These are phyloP conservation scores for Candida sakaeoensis DNA, from an alignment of 805 yeast species.

Conservation along the genomic window DNA sequence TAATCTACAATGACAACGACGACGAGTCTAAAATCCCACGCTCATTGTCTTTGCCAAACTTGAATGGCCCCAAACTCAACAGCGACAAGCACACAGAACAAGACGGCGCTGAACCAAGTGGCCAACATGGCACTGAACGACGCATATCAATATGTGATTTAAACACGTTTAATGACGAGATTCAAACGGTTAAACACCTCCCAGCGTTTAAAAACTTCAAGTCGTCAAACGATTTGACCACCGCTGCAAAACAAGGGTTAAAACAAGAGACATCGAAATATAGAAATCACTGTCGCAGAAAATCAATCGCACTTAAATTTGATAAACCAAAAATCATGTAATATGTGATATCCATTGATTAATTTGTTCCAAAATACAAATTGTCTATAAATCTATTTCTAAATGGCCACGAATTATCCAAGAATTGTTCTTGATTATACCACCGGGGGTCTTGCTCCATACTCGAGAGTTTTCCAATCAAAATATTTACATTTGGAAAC, in stretches of 20 bases:
- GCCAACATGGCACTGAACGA: conserved; percentile 4
- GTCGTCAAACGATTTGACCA: neutral
- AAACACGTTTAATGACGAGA: conserved; percentile 11
- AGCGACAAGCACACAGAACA: too few species aligned
- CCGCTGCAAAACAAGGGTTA: too few species aligned
- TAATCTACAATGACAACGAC: conserved; percentile 12
- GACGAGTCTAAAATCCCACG: conserved; percentile 4
- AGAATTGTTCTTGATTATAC: conserved; percentile 37
- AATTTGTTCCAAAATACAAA: conserved; percentile 62
- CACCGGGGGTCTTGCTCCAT: conserved; percentile 21
- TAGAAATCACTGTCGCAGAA: conserved; percentile 39
- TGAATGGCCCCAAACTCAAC: neutral
- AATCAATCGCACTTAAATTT: conserved; percentile 47
- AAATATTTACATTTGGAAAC: conserved; percentile 64
- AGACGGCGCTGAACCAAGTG: too few species aligned
- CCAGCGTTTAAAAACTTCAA: neutral
- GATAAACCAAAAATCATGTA: conserved; percentile 25
- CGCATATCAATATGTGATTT: conserved; percentile 17
- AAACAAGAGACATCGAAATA: too few species aligned
- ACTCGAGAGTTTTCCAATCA: conserved; percentile 62
- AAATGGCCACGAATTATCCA: conserved; percentile 57
- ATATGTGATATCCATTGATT: neutral
- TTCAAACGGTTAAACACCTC: neutral
- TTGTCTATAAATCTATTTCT: conserved; percentile 69
- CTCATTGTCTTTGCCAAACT: conserved; percentile 8